Percentiles rank a stretch among this genome's conserved stretches.
phyloP scores from a whole-genome alignment of 2,329 filamentous ascomycete species.

The Diaporthe australafricana region DNA sequence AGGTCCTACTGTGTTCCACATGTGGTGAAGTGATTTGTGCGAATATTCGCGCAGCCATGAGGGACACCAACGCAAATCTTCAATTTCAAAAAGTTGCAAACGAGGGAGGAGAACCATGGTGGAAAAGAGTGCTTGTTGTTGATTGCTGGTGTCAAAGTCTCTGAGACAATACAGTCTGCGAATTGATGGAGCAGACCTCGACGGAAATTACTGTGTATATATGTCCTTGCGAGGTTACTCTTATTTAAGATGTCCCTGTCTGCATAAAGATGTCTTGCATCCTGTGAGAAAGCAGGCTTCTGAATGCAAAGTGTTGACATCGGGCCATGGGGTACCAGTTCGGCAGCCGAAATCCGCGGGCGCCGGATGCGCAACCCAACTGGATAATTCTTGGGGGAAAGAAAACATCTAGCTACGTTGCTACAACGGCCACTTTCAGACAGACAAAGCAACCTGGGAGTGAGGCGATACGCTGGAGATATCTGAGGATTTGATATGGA shows the following conservation, averaged over 20 bases:
- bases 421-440: no score
- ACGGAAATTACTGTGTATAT: not conserved
- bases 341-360: constrained; percentile 5
- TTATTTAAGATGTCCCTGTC: not conserved
- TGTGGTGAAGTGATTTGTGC: constrained; percentile 8
- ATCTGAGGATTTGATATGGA: no score
- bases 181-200: not conserved
- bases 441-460: no score
- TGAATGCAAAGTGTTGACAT: not conserved
- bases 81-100: constrained; percentile 1
- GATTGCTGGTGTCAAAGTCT: not conserved
- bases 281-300: not conserved
- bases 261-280: not conserved
- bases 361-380: not conserved
- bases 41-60: constrained; percentile 12
- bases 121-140: not conserved
- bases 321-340: not conserved
- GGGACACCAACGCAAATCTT: constrained; percentile 4
- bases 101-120: not conserved
- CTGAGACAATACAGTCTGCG: not conserved
- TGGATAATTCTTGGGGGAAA: no score
- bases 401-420: no score
- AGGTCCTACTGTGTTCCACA: not conserved
- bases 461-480: no score
- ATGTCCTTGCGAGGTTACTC: not conserved